Base-by-base conservation (phyloP, 148 eudicot species). In the Tetragonia tetragonoides region DNA sequence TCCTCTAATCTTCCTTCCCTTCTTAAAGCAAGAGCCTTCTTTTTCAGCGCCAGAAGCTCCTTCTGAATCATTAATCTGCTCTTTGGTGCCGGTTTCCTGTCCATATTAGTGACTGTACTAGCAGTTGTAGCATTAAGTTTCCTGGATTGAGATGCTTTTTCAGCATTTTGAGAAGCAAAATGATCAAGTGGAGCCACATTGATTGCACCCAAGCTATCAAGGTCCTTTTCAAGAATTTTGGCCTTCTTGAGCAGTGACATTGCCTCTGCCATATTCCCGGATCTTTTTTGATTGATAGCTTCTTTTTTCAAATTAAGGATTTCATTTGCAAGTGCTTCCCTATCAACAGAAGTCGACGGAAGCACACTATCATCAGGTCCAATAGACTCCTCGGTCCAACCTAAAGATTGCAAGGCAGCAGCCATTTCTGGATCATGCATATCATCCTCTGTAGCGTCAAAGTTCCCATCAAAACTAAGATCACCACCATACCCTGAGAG, bases 1-100 rank as follows among this genome's bases (percentile, higher is more conserved):
- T 95, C 97, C 66, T 88, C 90, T 49, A 88, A 23, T 81, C 84
- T 90, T 57, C 97, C 99, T 85, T 95, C 94, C 84, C 94, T 89
- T 87, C 90, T 84, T 68, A 95, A 84, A 74, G 97, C 87, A 76
- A 93, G 88, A 68, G 93, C 99, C 78, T 83, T 93, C 90, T 90
- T 93, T 78, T 95, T 95, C 80, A 95, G 69, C 4, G 83, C 89
- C 64, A 95, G 77, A 81, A 95, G 97, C 85, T 95, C 99, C 84
- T 83, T 93, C 79, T 93, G 99, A 71, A 95, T 83, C 85, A 62
- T 24, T n/a, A 79, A 21, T 82, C 86, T 91, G 84, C 86, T 91
- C 90, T 91, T 93, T 6, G 87, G 85, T 53, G 87, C 83, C 54
- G 66, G 16, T 85, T 83, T 93, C 70, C 63, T 76, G 61, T 79